These are phyloP conservation scores for Pseudocercospora fuligena DNA, from an alignment of 2,329 filamentous ascomycete species.

Conservation along the genomic window DNA sequence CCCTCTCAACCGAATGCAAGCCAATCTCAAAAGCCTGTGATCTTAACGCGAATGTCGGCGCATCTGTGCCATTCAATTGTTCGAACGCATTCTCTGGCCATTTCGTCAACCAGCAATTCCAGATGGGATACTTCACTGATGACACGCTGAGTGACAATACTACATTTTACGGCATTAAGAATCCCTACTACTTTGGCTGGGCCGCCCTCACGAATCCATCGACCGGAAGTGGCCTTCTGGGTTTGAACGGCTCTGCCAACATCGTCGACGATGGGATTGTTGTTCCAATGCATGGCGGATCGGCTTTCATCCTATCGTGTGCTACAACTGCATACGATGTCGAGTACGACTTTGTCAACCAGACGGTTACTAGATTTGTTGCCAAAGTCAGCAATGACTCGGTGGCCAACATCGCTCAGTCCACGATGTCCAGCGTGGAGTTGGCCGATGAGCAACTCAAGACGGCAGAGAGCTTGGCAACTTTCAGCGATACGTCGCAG, in stretches of 20 bases:
- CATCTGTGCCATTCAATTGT: neutral
- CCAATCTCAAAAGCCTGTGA: neutral
- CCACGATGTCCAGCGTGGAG: neutral
- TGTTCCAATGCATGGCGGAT: neutral
- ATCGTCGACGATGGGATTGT: neutral
- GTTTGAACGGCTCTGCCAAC: neutral
- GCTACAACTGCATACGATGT: neutral
- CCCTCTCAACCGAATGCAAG: neutral
- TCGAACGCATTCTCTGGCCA: neutral
- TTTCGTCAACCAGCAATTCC: neutral
- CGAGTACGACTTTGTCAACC: neutral
- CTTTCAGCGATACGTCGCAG: neutral
- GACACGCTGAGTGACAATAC: neutral
- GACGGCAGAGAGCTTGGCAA: neutral
- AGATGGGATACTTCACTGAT: neutral
- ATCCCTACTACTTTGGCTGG: slow-evolving; percentile 1
- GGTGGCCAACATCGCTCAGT: neutral
- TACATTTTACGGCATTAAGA: neutral
- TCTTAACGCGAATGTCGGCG: neutral
- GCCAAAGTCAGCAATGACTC: neutral
- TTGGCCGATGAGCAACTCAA: neutral
- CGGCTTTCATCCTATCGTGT: neutral
- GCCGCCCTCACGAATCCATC: neutral
- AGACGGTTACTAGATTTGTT: neutral
- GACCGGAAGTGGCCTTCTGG: neutral